These are phyloP conservation scores for Blepharisma undulans DNA, from an alignment of 169 alveolate genomes.

Conservation along the genomic window DNA sequence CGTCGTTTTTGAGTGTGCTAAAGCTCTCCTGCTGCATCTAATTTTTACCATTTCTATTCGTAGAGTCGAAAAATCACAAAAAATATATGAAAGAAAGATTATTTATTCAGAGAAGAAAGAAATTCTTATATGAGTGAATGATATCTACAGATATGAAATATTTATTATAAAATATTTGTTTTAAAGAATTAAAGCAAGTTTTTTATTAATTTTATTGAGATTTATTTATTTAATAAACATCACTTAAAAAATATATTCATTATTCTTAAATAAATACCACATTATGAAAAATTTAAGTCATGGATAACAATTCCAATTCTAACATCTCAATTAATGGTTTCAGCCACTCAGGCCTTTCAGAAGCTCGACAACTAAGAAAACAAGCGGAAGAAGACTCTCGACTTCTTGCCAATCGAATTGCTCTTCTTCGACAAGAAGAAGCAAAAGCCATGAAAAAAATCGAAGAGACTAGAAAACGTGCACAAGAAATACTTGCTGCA, in stretches of 20 bases:
- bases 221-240: too few relatives aligned
- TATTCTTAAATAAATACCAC: neutral
- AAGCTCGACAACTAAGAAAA: slow-evolving; percentile 38
- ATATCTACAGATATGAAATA: too few relatives aligned
- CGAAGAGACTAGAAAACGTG: slow-evolving; percentile 69
- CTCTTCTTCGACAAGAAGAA: slow-evolving; percentile 73
- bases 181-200: too few relatives aligned
- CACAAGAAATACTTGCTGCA: slow-evolving; percentile 8
- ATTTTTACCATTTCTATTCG: neutral
- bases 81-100: neutral
- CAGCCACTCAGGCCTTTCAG: neutral
- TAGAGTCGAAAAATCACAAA: neutral
- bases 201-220: too few relatives aligned
- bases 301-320: neutral
- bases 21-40: slow-evolving; percentile 16
- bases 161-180: too few relatives aligned
- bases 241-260: neutral
- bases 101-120: too few relatives aligned
- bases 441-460: slow-evolving; percentile 79
- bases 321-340: neutral
- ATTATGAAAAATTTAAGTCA: neutral
- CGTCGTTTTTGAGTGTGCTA: neutral
- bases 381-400: slow-evolving; percentile 78
- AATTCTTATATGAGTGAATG: too few relatives aligned
- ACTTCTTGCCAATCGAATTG: slow-evolving; percentile 77